Conservation (phyloP, 768 basidiomycete genomes). For the Cyclocybe aegerita region DNA sequence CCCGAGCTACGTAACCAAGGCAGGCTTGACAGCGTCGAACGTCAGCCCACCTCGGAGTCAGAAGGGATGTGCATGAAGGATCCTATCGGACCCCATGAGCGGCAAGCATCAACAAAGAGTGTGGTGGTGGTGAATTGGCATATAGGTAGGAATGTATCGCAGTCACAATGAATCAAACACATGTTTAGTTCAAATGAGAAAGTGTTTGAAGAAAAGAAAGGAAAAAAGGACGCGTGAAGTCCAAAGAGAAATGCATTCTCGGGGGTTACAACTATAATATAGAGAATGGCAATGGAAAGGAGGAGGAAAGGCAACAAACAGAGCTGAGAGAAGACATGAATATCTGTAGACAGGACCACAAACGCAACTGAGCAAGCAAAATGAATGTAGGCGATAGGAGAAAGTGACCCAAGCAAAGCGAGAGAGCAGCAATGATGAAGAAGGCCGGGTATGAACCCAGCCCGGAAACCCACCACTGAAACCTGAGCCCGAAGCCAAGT, state of each 20-base stretch:
- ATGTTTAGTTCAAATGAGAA: slow-evolving; percentile 3
- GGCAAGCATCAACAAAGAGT: neutral
- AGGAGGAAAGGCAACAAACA: too few relatives aligned
- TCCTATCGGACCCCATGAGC: slow-evolving; percentile 4
- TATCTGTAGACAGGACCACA: too few relatives aligned
- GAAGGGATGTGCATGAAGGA: too few relatives aligned
- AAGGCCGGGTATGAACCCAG: neutral
- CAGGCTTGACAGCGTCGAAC: too few relatives aligned
- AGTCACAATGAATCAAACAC: too few relatives aligned
- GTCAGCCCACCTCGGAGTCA: too few relatives aligned
- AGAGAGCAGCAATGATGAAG: slow-evolving; percentile 2
- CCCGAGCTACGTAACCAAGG: neutral
- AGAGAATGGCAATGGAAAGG: too few relatives aligned
- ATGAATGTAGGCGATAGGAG: neutral
- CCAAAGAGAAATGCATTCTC: slow-evolving; percentile 1
- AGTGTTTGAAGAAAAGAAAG: slow-evolving; percentile 12
- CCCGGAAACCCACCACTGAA: too few relatives aligned
- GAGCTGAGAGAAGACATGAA: slow-evolving; percentile 7
- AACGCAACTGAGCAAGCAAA: neutral
- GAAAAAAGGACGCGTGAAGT: slow-evolving; percentile 20
- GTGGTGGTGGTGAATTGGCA: slow-evolving; percentile 4
- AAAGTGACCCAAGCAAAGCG: neutral
- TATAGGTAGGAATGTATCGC: too few relatives aligned
- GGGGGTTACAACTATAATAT: too few relatives aligned
- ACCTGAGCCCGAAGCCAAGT: too few relatives aligned